phyloP scores from a whole-genome alignment of 2,329 filamentous ascomycete genomes.

The Apiospora rasikravindrae region DNA sequence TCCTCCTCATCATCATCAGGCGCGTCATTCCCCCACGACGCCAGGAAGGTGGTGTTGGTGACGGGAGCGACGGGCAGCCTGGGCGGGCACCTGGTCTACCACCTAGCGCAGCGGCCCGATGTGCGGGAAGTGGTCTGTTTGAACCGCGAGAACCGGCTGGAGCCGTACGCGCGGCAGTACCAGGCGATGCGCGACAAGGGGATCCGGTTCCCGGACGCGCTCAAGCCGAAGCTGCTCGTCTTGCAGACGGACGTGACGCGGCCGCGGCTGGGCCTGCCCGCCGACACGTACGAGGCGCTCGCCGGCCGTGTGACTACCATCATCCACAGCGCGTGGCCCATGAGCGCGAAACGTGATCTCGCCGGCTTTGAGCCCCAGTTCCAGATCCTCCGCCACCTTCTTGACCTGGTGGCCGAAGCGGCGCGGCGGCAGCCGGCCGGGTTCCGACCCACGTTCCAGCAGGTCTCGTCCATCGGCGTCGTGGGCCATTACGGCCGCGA shows the following conservation, averaged over 20 bases:
- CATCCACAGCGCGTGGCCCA: conserved; percentile 60
- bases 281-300: background rate
- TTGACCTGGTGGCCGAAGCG: conserved; percentile 48
- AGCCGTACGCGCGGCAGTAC: background rate
- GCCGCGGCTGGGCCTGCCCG: background rate
- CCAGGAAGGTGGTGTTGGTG: no score
- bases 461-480: conserved; percentile 48
- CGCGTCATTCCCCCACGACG: no score
- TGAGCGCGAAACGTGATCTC: conserved; percentile 57
- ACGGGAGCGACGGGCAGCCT: conserved; percentile 21
- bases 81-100: background rate
- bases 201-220: background rate
- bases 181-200: conserved; percentile 17
- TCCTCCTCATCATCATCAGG: no score
- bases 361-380: conserved; percentile 56
- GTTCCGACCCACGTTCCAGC: conserved; percentile 42
- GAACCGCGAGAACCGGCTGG: conserved; percentile 16
- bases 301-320: conserved; percentile 46
- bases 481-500: conserved; percentile 39
- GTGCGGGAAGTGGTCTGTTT: conserved; percentile 22
- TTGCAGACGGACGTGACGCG: conserved; percentile 47
- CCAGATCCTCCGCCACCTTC: conserved; percentile 53
- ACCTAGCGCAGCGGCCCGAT: conserved; percentile 18
- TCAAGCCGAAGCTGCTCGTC: conserved; percentile 17
- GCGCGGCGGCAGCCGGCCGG: conserved; percentile 26